phyloP scores from a whole-genome alignment of 495 filamentous ascomycete genomes.

The Trichoderma parareesei region DNA sequence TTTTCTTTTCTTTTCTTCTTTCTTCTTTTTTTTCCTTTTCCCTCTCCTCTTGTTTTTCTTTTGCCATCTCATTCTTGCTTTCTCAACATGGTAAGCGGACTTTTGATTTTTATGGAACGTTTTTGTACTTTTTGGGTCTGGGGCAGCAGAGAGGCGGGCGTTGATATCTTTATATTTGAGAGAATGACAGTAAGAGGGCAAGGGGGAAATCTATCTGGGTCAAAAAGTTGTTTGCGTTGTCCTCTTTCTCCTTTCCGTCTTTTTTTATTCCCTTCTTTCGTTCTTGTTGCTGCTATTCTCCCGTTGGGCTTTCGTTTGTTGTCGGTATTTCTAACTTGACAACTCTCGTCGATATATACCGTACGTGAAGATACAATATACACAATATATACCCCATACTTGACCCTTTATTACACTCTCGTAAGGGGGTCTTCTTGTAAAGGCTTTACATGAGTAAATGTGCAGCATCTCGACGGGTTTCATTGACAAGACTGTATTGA shows the following conservation, averaged over 20 bases:
- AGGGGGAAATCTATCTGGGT: conserved; percentile 7
- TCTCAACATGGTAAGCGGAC: conserved; percentile 15
- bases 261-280: neutral
- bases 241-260: neutral
- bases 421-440: no score
- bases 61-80: neutral
- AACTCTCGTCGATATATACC: no score
- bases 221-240: conserved; percentile 1
- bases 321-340: no score
- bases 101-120: neutral
- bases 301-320: no score
- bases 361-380: no score
- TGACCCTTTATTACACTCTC: no score
- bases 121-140: neutral
- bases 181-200: neutral
- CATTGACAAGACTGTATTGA: neutral
- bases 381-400: no score
- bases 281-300: neutral
- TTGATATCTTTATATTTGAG: neutral
- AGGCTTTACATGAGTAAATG: no score
- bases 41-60: neutral
- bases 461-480: no score
- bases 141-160: neutral
- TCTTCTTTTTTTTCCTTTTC: no score
- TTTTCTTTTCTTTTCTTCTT: neutral